Percentiles rank a stretch among this genome's conserved stretches.
These are phyloP conservation scores for Coprinopsis strossmayeri DNA, from an alignment of 768 basidiomycete genomes.

Conservation along the genomic window DNA sequence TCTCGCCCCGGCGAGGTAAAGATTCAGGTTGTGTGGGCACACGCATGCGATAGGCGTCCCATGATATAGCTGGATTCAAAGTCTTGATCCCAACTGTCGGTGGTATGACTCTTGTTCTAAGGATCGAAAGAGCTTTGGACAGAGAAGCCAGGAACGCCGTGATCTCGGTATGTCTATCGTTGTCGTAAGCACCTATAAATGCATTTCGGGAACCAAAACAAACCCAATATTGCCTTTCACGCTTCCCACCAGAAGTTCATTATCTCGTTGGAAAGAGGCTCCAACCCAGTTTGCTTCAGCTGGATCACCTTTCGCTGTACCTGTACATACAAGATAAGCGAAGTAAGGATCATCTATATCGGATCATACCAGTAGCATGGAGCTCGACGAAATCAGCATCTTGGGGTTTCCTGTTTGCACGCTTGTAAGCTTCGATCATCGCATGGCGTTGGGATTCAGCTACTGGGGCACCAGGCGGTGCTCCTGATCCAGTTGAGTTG, in stretches of 20 bases:
- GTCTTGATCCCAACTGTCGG: conserved; percentile 31
- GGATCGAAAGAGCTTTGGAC: conserved; percentile 34
- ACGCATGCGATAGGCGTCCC: conserved; percentile 29
- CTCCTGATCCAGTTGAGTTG: conserved; percentile 29
- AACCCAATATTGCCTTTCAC: conserved; percentile 43
- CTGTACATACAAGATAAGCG: conserved; percentile 8
- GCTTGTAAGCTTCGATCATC: conserved; percentile 29
- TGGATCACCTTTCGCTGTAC: conserved; percentile 41
- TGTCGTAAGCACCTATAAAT: neutral
- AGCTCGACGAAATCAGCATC: conserved; percentile 45
- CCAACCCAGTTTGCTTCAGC: conserved; percentile 46
- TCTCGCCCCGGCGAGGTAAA: conserved; percentile 17
- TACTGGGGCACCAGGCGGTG: conserved; percentile 31
- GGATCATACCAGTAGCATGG: conserved; percentile 37
- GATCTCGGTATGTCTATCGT: conserved; percentile 31
- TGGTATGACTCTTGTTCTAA: conserved; percentile 28
- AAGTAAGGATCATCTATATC: neutral
- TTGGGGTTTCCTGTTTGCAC: conserved; percentile 22
- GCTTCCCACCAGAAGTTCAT: conserved; percentile 32
- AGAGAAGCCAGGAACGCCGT: conserved; percentile 39
- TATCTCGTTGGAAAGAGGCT: conserved; percentile 23
- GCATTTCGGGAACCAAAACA: conserved; percentile 7
- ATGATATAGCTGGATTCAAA: conserved; percentile 32
- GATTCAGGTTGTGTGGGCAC: conserved; percentile 25
- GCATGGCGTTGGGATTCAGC: conserved; percentile 29